These are phyloP conservation scores for Amphicarpaea edgeworthii DNA, from an alignment of 306 rosid genomes.

Conservation along the genomic window DNA sequence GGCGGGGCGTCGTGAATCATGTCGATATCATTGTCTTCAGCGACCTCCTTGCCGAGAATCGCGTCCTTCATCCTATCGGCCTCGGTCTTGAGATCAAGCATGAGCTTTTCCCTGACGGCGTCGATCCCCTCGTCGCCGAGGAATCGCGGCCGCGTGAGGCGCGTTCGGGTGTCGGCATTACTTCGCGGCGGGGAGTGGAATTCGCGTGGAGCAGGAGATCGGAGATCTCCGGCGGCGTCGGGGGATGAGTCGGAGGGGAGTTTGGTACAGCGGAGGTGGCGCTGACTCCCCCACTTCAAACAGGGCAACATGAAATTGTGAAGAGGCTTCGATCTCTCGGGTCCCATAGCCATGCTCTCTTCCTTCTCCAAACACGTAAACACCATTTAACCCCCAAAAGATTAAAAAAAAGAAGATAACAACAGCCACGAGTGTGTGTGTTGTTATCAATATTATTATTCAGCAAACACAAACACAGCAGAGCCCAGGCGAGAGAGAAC, in stretches of 20 bases:
- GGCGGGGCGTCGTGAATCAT: not conserved
- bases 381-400: slow-evolving; percentile 57
- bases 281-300: slow-evolving; percentile 94
- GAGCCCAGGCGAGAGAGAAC: slow-evolving; percentile 35
- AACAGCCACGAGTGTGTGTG: not conserved
- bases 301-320: slow-evolving; percentile 89
- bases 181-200: slow-evolving; percentile 41
- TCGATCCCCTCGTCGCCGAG: slow-evolving; percentile 67
- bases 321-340: slow-evolving; percentile 79
- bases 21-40: not conserved
- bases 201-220: slow-evolving; percentile 46
- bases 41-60: slow-evolving; percentile 61
- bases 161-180: slow-evolving; percentile 44
- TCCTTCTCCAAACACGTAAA: slow-evolving; percentile 45
- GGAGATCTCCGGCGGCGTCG: slow-evolving; percentile 53
- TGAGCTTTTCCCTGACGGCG: slow-evolving; percentile 83
- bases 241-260: not conserved
- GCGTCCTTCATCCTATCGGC: slow-evolving; percentile 72
- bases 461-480: not conserved
- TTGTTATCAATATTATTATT: not conserved
- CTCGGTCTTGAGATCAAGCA: slow-evolving; percentile 82
- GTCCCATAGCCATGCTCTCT: slow-evolving; percentile 68
- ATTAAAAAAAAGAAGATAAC: not conserved
- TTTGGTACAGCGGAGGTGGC: slow-evolving; percentile 76
- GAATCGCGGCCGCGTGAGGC: slow-evolving; percentile 47